Evolutionary conservation across 345 rosid genomes (phyloP).

Genomic region (Ceriops tagal): DNA sequence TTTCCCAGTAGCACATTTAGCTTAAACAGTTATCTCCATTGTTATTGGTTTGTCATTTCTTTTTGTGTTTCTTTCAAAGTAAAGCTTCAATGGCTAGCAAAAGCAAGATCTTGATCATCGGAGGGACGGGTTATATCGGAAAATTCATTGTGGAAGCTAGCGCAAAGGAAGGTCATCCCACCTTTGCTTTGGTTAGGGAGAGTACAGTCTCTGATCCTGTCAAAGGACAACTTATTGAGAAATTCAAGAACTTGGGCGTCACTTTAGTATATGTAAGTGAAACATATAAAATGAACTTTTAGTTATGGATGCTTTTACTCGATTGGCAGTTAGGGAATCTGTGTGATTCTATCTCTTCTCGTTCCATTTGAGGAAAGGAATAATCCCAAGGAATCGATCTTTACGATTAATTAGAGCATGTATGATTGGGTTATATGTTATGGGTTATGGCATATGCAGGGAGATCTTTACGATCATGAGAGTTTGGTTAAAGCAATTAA

Average conservation of each 20-base stretch:
- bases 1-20: no score
- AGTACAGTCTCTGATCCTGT: constrained; percentile 45
- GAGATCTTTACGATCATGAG: constrained; percentile 40
- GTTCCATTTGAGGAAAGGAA: no score
- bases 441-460: constrained; percentile 8
- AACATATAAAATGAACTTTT: not conserved
- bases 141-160: constrained; percentile 63
- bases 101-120: constrained; percentile 67
- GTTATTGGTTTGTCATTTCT: not conserved
- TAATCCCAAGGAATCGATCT: no score
- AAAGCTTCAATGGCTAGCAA: constrained; percentile 44
- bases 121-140: constrained; percentile 79
- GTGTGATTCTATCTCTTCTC: no score
- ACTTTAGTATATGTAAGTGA: constrained; percentile 46
- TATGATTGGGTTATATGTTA: no score
- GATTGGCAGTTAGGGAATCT: no score
- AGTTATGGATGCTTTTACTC: no score
- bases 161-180: constrained; percentile 51
- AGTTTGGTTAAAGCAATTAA: constrained; percentile 50
- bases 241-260: constrained; percentile 56
- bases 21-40: no score
- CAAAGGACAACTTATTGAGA: constrained; percentile 48
- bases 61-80: not conserved
- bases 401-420: not conserved
- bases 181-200: constrained; percentile 61